Evolutionary conservation across 345 rosid genomes (phyloP), one percentile per base, ranked within the genome.

Genomic region (Populus nigra): DNA sequence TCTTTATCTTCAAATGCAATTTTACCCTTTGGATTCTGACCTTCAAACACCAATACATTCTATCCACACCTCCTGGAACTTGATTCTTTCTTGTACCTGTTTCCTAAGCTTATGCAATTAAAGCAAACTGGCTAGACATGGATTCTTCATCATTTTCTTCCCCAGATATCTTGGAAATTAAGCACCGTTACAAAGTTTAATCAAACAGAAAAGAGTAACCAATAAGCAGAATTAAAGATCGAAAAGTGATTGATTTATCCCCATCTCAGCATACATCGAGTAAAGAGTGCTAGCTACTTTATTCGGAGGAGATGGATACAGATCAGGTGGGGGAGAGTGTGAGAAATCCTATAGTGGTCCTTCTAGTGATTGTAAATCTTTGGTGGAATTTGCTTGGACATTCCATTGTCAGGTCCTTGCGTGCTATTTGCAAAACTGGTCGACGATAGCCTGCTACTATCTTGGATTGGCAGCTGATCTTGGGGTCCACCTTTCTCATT

Each of bases 401-500:
- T 5, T 62, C 50, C 81, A 20, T 36, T 71, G 53, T 27, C 79
- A 80, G 27, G 57, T 57, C 13, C 70, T 17, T 3, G 45, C 75
- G 77, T 39, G 71, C 59, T 70, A 50, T 79, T 83, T 7, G 39
- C 86, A 71, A 69, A 69, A 49, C 72, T 73, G 10, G 17, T 39
- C 71, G 84, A 36, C 76, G 71, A 43, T 15, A 12, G 12, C 33
- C 23, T 62, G 49, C 29, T 43, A 23, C 69, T 63, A 23, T 77
- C 79, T 3, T 84, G 84, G 74, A 89, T 76, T 0, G 97, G 97
- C 66, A 94, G 76, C 77, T 11, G 47, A 43, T 90, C 94, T 22
- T 76, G 84, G 65, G 66, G 43, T 22, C 76, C 89, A 15, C 39
- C 57, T 74, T 87, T 86, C 50, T 85, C 87, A 31, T 83, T 82